Conservation (phyloP, 108 stramenopile genomes). For the Skeletonema costatum region DNA sequence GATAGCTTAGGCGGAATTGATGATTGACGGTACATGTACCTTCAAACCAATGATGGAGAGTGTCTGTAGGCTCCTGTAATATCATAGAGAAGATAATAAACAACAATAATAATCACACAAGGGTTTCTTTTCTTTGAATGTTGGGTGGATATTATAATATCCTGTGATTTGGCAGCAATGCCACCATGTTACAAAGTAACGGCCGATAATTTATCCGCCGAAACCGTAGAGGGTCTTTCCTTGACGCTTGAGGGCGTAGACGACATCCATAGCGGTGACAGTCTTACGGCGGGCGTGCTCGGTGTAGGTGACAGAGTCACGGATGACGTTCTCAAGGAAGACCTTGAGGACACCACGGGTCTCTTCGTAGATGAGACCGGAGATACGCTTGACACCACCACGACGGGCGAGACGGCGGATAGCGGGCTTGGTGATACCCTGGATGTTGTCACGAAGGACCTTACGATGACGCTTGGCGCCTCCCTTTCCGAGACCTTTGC, state of each 20-base stretch:
- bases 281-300: too few relatives aligned
- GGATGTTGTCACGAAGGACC: too few relatives aligned
- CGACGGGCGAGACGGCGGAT: too few relatives aligned
- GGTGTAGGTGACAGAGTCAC: too few relatives aligned
- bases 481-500: not conserved
- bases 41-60: not conserved
- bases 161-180: not conserved
- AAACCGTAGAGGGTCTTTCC: constrained; percentile 77
- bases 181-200: not conserved
- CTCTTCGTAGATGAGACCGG: too few relatives aligned
- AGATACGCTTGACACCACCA: too few relatives aligned
- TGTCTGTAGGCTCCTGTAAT: not conserved
- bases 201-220: constrained; percentile 39
- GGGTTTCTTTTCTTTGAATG: not conserved
- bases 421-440: too few relatives aligned
- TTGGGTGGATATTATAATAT: constrained; percentile 15
- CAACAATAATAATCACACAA: not conserved
- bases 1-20: too few relatives aligned
- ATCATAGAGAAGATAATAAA: not conserved
- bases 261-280: not conserved
- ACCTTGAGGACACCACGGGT: too few relatives aligned
- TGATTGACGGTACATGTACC: not conserved
- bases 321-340: too few relatives aligned
- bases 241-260: constrained; percentile 6
- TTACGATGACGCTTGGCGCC: not conserved